Base-by-base conservation (phyloP, 352 stramenopile genomes). In the Globisporangium barbulae region DNA sequence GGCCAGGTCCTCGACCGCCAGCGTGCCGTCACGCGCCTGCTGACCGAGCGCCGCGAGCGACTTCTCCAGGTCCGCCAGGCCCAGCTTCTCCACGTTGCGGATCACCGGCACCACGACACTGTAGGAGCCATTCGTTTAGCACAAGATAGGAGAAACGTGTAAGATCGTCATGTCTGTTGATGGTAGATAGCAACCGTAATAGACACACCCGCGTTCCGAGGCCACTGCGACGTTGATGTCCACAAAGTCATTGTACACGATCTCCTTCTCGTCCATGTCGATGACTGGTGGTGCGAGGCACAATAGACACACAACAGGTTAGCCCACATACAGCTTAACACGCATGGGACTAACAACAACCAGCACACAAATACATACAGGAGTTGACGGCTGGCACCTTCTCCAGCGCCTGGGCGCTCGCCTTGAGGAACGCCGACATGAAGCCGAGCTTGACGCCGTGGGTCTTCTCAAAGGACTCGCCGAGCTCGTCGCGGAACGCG, bases 241-340 rank as follows among this genome's bases (percentile, higher is more conserved):
- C 47, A 96, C 94, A 70, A 98, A 99, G 60, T 99, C 95, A 66
- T 98, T 95, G 84, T 99, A 99, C 19, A 99, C 96, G 59, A 99
- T 98, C 76, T 99, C 97, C 68, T 99, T 98, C n/a, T 87, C 85
- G 19, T 93, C 94, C 76, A 98, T 97, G 70, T 99, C 98, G 61
- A 99, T 98, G 65, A 98, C 85, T 96, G 63, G 25, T 28, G 48
- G 21, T 8, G 13, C 31, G 63, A 33, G 48, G 61, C 21, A 53
- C 28, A 53, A 63, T 35, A 65, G 0, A 55, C 9, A 39, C 19
- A 44, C 5, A 28, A 67, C 63, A 42, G 39, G 25, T 55, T 37
- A 53, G n/a, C 48, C 48, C 30, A 53, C 30, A 35, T 53, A 50
- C 28, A 41, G 12, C 30, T 28, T 28, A 28, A 28, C 25, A 28